These are phyloP conservation scores for Trametes meyenii DNA, from an alignment of 768 basidiomycete genomes.

Conservation along the genomic window DNA sequence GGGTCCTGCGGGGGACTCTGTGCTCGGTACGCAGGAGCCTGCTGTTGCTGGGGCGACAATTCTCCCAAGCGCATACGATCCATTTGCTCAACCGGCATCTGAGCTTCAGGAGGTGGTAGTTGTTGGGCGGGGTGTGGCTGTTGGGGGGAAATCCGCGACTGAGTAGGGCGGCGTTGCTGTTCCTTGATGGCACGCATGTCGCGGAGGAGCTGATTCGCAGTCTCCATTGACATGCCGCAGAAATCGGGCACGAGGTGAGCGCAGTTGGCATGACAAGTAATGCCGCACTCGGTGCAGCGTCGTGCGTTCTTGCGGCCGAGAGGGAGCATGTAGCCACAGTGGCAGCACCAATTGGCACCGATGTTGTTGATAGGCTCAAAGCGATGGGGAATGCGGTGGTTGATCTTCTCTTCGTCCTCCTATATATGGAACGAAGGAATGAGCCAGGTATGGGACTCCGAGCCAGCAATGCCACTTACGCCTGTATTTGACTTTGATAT, in stretches of 20 bases:
- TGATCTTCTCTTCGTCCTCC: slow-evolving; percentile 97
- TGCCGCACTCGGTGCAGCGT: slow-evolving; percentile 93
- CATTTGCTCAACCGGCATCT: slow-evolving; percentile 27
- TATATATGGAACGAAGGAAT: slow-evolving; percentile 54
- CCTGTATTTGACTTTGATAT: slow-evolving; percentile 96
- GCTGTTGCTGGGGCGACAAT: slow-evolving; percentile 16
- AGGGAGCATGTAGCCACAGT: slow-evolving; percentile 98
- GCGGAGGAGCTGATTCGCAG: slow-evolving; percentile 88
- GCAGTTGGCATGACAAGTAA: slow-evolving; percentile 97
- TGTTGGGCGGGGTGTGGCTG: slow-evolving; percentile 23
- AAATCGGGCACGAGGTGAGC: slow-evolving; percentile 99
- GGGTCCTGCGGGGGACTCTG: slow-evolving; percentile 20
- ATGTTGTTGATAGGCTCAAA: slow-evolving; percentile 97
- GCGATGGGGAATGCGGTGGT: slow-evolving; percentile 98
- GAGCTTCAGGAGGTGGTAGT: slow-evolving; percentile 31
- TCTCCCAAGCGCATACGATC: slow-evolving; percentile 29
- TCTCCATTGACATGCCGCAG: slow-evolving; percentile 99
- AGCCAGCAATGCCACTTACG: slow-evolving; percentile 50
- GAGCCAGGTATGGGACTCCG: background rate
- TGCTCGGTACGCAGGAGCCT: slow-evolving; percentile 17
- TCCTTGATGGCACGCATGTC: slow-evolving; percentile 92
- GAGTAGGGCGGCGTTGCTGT: slow-evolving; percentile 40
- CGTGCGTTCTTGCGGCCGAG: slow-evolving; percentile 96
- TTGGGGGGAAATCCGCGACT: slow-evolving; percentile 37
- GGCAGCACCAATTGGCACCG: slow-evolving; percentile 99